These are phyloP conservation scores for Elsinoe necatrix DNA, from an alignment of 2,329 filamentous ascomycete genomes.

Conservation along the genomic window DNA sequence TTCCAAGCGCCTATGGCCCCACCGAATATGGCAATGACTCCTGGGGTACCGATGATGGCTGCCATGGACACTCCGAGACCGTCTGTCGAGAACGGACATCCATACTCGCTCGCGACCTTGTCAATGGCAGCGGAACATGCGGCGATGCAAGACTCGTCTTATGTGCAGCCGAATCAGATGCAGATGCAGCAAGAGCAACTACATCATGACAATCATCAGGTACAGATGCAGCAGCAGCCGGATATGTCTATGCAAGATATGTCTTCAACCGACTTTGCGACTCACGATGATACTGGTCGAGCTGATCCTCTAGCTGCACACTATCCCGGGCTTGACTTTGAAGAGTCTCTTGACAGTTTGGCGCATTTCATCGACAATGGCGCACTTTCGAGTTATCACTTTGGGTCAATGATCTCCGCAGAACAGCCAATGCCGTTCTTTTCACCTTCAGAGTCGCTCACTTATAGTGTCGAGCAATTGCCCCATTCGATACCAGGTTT, in stretches of 20 bases:
- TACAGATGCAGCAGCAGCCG: background rate
- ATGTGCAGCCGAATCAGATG: slow-evolving; percentile 7
- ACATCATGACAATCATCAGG: background rate
- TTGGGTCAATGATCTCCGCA: slow-evolving; percentile 32
- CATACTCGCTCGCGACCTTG: slow-evolving; percentile 31
- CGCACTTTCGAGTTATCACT: slow-evolving; percentile 32
- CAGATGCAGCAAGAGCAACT: slow-evolving; percentile 1
- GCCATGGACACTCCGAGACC: slow-evolving; percentile 8
- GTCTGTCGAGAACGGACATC: slow-evolving; percentile 12
- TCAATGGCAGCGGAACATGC: slow-evolving; percentile 37
- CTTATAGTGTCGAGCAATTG: slow-evolving; percentile 25
- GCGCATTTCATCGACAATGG: slow-evolving; percentile 34
- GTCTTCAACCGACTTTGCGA: background rate
- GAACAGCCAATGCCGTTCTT: slow-evolving; percentile 38
- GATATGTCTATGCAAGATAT: slow-evolving; percentile 6
- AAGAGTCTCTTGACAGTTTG: slow-evolving; percentile 32
- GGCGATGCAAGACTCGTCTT: slow-evolving; percentile 25
- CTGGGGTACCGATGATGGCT: slow-evolving; percentile 15
- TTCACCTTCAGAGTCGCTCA: slow-evolving; percentile 32
- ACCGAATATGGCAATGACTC: slow-evolving; percentile 19
- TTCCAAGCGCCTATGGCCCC: background rate
- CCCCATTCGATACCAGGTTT: slow-evolving; percentile 1
- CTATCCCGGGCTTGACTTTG: slow-evolving; percentile 19
- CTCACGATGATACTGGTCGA: background rate
- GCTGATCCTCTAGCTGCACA: slow-evolving; percentile 7